Conservation (phyloP, 1,284 basidiomycete species). For the Sutorius eximius region DNA sequence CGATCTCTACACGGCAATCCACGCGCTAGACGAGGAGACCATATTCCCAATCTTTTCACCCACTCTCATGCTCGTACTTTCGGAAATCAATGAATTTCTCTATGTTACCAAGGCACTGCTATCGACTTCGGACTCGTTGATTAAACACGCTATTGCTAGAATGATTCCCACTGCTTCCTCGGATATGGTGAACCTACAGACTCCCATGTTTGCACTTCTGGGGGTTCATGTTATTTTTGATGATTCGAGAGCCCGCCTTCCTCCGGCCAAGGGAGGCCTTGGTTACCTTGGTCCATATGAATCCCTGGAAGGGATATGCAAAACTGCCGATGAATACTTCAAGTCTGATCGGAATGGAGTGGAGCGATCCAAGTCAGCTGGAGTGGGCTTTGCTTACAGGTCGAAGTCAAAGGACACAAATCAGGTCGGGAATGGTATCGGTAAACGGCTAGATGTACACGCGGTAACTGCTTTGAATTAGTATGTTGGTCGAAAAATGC, state of each 20-base stretch:
- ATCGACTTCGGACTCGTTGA: constrained; percentile 29
- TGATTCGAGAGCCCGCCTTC: constrained; percentile 61
- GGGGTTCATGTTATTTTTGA: constrained; percentile 68
- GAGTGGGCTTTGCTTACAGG: constrained; percentile 31
- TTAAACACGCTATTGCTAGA: constrained; percentile 36
- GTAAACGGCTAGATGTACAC: constrained; percentile 13
- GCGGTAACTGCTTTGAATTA: constrained; percentile 23
- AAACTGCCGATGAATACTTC: constrained; percentile 53
- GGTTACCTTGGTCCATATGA: constrained; percentile 63
- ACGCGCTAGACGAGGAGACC: constrained; percentile 50
- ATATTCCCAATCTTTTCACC: constrained; percentile 54
- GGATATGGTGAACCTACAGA: constrained; percentile 66
- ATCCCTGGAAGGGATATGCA: constrained; percentile 53
- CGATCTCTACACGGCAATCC: constrained; percentile 54
- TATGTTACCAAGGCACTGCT: constrained; percentile 48
- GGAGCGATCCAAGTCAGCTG: constrained; percentile 33
- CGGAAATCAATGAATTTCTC: constrained; percentile 55
- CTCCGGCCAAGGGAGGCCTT: constrained; percentile 61
- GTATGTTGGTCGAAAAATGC: neutral
- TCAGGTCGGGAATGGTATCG: constrained; percentile 11
- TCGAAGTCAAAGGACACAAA: neutral
- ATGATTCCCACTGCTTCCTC: constrained; percentile 51
- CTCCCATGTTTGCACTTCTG: constrained; percentile 62
- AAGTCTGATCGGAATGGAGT: constrained; percentile 38
- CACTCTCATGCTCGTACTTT: constrained; percentile 53